Evolutionary conservation across 805 yeast genomes (phyloP), one percentile per base, ranked within the genome.

Genomic region (Yarrowia keelungensis): DNA sequence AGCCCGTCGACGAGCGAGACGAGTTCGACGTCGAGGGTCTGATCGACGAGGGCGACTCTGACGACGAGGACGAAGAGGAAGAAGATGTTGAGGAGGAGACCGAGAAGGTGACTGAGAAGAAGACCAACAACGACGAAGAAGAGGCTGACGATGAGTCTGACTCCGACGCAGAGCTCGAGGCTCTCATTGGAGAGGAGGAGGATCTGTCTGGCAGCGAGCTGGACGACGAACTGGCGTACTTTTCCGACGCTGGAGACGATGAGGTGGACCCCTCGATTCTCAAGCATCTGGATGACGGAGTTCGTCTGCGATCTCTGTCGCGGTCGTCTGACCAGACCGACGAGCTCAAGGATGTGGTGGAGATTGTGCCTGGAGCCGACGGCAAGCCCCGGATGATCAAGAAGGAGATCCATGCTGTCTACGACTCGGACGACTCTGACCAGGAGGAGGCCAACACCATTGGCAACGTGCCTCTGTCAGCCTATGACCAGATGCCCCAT

Each of bases 401-500:
- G 74, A 97, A 97, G 3, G 98, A 92, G 76, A 94, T 95, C 70
- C 90, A 92, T 45, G 98, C 99, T 7, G 87, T 86, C n/a, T 95
- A 94, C 77, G 97, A 94, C 76, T 86, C 92, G 71, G 99, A 95
- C 79, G 99, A 95, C 75, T 87, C 92, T 73, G 98, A 93, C 76
- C 85, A 76, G 14, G 89, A 87, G 71, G 96, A 91, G 71, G 80
- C 80, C 73, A 95, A 95, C 79, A 92, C 98, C 4, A 91, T 95
- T 73, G 99, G 99, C 62, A 91, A 95, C 76, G 85, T 95, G 69
- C 98, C 99, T 64, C 75, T 95, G 22, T 86, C 94, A 19, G 97
- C 97, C 1, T 95, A 95, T 77, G 99, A 95, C 69, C 97, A 93
- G 79, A 90, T 89, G 88, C 99, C 99, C 0, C 99, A 95, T 77